A percentile compares a stretch with the other conserved stretches of the same genome.
phyloP scores from a whole-genome alignment of 805 yeast species.

The Candida takata region DNA sequence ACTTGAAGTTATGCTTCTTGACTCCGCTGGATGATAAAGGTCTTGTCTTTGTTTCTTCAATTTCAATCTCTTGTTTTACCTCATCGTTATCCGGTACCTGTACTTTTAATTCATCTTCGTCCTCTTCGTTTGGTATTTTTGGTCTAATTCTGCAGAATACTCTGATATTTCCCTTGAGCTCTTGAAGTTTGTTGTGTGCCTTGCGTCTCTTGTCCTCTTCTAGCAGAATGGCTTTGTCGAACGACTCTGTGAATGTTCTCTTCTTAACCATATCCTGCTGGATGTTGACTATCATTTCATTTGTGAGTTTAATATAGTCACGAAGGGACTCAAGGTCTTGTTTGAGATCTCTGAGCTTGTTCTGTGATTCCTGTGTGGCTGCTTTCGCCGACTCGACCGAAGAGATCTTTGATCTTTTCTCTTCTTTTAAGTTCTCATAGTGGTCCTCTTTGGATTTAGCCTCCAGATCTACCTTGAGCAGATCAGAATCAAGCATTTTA shows the following conservation, averaged over 20 bases:
- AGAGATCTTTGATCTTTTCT: neutral
- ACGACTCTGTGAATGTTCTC: constrained; percentile 22
- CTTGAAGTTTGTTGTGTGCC: constrained; percentile 72
- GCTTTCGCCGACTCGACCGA: neutral
- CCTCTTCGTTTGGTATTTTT: constrained; percentile 22
- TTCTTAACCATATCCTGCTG: constrained; percentile 23
- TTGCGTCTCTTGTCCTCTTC: constrained; percentile 54
- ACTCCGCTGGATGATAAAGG: constrained; percentile 1
- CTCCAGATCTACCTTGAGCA: constrained; percentile 3
- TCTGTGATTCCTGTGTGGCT: constrained; percentile 4
- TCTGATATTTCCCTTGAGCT: constrained; percentile 84
- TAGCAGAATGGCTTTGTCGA: constrained; percentile 32
- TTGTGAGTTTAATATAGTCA: constrained; percentile 6
- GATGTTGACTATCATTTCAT: constrained; percentile 14
- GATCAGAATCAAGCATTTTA: constrained; percentile 2
- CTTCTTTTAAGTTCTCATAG: neutral
- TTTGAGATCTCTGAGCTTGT: constrained; percentile 15
- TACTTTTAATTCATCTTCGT: constrained; percentile 25
- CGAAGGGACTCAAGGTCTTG: constrained; percentile 3
- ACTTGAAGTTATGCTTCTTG: constrained; percentile 41
- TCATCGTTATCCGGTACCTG: constrained; percentile 25
- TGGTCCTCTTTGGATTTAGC: constrained; percentile 9
- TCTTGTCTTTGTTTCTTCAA: constrained; percentile 11
- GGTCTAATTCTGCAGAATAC: constrained; percentile 88
- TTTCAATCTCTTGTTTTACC: constrained; percentile 21